Percentiles rank a stretch among this genome's conserved stretches.
Conservation (phyloP, 768 basidiomycete genomes). For the Pleurotus cornucopiae region DNA sequence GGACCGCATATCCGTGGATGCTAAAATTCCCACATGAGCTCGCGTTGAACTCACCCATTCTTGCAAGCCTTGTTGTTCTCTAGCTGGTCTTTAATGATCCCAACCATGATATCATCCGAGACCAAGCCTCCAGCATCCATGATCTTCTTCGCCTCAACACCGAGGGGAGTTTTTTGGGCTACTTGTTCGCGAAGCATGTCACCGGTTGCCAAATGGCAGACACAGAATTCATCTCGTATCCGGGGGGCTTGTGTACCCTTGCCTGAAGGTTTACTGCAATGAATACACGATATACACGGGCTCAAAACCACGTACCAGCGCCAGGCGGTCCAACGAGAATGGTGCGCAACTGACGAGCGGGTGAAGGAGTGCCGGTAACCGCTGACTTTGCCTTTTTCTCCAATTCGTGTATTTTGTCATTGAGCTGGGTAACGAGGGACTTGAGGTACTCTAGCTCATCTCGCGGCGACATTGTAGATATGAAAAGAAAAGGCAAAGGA, state of each 20-base stretch:
- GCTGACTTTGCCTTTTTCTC: conserved; percentile 64
- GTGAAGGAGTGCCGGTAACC: conserved; percentile 42
- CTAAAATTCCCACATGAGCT: neutral
- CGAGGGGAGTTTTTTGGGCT: conserved; percentile 78
- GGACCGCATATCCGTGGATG: neutral
- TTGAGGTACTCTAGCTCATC: conserved; percentile 96
- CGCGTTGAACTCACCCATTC: conserved; percentile 71
- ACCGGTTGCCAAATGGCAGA: conserved; percentile 97
- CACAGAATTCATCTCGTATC: conserved; percentile 89
- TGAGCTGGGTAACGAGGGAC: conserved; percentile 82
- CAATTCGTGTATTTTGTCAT: conserved; percentile 79
- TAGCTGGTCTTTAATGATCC: conserved; percentile 95
- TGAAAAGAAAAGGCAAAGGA: conserved; percentile 14
- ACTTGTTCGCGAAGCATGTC: conserved; percentile 99
- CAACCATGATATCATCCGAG: conserved; percentile 94
- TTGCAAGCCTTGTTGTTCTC: conserved; percentile 90
- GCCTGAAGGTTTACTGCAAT: conserved; percentile 44
- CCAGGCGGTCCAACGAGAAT: conserved; percentile 97
- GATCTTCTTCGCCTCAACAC: conserved; percentile 91
- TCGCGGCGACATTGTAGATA: conserved; percentile 48
- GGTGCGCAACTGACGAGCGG: conserved; percentile 78
- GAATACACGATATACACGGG: neutral
- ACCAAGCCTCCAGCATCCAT: conserved; percentile 98
- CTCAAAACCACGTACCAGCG: conserved; percentile 59
- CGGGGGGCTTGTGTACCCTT: conserved; percentile 98